A percentile compares a stretch with the other conserved stretches of the same genome.
Evolutionary conservation across 805 yeast species (phyloP).

Genomic region (Wickerhamomyces subpelliculosus): DNA sequence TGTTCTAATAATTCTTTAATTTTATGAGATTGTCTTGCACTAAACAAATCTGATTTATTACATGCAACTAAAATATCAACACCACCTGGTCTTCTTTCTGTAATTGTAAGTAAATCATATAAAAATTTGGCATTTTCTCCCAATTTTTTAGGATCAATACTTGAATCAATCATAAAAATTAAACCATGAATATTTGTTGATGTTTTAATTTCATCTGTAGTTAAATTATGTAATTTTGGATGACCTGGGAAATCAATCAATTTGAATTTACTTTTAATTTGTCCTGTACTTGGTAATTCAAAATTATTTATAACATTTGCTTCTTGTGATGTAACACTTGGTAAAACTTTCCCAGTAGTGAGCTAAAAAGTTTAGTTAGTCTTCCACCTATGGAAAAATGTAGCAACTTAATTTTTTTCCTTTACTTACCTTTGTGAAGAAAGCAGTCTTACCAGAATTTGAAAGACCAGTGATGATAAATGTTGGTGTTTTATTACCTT

Average conservation of each 20-base stretch:
- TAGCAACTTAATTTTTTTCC: no score
- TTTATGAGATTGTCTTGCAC: conserved; percentile 63
- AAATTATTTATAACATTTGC: conserved; percentile 33
- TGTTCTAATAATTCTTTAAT: conserved; percentile 52
- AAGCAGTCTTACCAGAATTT: conserved; percentile 58
- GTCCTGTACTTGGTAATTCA: conserved; percentile 32
- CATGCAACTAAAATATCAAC: conserved; percentile 72
- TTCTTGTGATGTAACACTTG: conserved; percentile 46
- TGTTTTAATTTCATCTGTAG: conserved; percentile 39
- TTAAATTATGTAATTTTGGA: conserved; percentile 56
- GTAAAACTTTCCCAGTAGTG: conserved; percentile 21
- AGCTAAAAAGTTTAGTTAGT: no score
- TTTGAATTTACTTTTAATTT: conserved; percentile 33
- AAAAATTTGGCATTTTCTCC: conserved; percentile 51
- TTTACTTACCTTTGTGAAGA: conserved; percentile 36
- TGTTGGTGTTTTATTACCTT: conserved; percentile 37
- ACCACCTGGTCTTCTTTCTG: conserved; percentile 64
- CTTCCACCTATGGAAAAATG: no score
- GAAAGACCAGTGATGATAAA: conserved; percentile 60
- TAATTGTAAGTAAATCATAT: conserved; percentile 48
- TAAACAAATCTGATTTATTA: conserved; percentile 82
- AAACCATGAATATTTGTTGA: conserved; percentile 54
- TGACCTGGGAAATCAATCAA: conserved; percentile 89
- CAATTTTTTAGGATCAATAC: conserved; percentile 42
- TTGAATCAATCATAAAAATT: conserved; percentile 72